These are phyloP conservation scores for Tylopilus orsonianus DNA, from an alignment of 1,284 basidiomycete genomes.

Conservation along the genomic window DNA sequence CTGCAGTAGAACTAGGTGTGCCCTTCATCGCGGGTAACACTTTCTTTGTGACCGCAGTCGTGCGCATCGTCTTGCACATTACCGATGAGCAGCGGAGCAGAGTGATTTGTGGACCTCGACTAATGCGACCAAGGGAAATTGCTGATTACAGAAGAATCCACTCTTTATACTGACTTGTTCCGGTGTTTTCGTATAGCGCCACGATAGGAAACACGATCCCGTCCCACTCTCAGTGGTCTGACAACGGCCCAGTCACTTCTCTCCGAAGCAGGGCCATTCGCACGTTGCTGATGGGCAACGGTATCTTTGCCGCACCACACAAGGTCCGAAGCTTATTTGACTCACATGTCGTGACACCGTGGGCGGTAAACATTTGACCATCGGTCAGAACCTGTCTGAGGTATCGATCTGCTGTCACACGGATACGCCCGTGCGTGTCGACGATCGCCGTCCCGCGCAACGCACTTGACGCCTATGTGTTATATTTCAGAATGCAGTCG, in stretches of 20 bases:
- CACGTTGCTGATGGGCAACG: too few species aligned
- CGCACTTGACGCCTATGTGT: neutral
- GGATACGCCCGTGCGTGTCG: constrained; percentile 54
- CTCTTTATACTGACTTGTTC: neutral
- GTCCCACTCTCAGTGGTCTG: constrained; percentile 44
- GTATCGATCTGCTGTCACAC: constrained; percentile 67
- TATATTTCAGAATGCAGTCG: constrained; percentile 47
- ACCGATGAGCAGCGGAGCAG: constrained; percentile 30
- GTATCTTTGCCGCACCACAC: neutral
- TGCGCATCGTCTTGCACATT: neutral
- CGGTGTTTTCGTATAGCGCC: neutral
- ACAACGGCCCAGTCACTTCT: constrained; percentile 41
- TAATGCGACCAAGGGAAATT: constrained; percentile 51
- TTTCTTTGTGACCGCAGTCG: neutral
- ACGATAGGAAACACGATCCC: constrained; percentile 49
- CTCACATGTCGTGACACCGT: constrained; percentile 48
- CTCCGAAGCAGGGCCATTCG: too few species aligned
- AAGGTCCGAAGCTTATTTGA: constrained; percentile 49
- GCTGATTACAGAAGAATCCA: constrained; percentile 59
- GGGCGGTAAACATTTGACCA: constrained; percentile 40
- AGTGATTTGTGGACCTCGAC: constrained; percentile 64
- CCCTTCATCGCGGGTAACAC: constrained; percentile 55
- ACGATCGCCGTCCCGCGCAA: neutral
- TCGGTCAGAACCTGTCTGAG: constrained; percentile 44
- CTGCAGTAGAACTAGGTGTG: constrained; percentile 50